These are phyloP conservation scores for Pachyrhizus erosus DNA, from an alignment of 306 rosid species.

Conservation along the genomic window DNA sequence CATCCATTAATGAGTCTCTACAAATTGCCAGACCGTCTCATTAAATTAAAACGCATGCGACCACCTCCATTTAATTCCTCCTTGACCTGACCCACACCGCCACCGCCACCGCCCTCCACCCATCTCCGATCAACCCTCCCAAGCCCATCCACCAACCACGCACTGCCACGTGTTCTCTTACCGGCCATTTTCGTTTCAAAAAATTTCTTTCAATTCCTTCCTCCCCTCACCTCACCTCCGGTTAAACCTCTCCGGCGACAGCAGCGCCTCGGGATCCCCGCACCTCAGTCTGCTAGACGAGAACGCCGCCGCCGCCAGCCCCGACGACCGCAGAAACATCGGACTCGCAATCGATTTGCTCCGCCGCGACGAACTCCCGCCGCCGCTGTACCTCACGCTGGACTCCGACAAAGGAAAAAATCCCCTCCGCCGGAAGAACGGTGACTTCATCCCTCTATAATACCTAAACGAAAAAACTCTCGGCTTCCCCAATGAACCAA, in stretches of 20 bases:
- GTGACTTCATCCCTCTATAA: constrained; percentile 89
- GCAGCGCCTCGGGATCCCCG: constrained; percentile 96
- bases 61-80: constrained; percentile 53
- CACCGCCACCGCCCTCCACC: constrained; percentile 21
- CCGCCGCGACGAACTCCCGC: constrained; percentile 74
- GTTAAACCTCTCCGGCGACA: constrained; percentile 93
- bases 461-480: constrained; percentile 82
- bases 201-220: too few species aligned
- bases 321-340: constrained; percentile 79
- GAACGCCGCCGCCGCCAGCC: constrained; percentile 49
- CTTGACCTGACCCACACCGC: constrained; percentile 33
- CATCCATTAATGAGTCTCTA: constrained; percentile 48
- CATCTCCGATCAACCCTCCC: constrained; percentile 53
- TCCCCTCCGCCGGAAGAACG: constrained; percentile 80
- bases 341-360: constrained; percentile 93
- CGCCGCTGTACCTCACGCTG: constrained; percentile 74
- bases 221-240: too few species aligned
- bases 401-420: constrained; percentile 87
- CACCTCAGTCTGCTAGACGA: constrained; percentile 89
- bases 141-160: constrained; percentile 21
- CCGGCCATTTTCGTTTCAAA: not conserved
- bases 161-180: constrained; percentile 60
- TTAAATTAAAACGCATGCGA: constrained; percentile 52
- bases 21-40: constrained; percentile 56
- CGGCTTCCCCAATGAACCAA: constrained; percentile 73